These are phyloP conservation scores for Calocybe gangraenosa DNA, from an alignment of 768 basidiomycete species.

Conservation along the genomic window DNA sequence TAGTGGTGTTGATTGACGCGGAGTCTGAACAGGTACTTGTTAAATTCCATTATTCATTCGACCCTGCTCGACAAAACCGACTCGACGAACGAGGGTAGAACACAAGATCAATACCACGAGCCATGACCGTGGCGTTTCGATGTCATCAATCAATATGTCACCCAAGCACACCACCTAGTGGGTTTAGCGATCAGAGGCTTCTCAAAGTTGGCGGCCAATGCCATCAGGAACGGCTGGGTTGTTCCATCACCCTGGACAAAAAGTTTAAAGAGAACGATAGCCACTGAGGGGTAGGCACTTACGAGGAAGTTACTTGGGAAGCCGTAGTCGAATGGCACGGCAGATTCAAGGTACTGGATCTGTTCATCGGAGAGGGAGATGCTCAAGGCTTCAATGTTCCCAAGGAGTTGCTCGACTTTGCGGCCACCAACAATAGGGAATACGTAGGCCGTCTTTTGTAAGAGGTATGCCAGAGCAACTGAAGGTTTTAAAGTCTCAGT, in stretches of 20 bases:
- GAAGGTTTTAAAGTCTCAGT: not conserved
- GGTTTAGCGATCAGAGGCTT: too few relatives aligned
- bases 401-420: conserved; percentile 47
- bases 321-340: conserved; percentile 37
- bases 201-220: not conserved
- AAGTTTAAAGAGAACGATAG: not conserved
- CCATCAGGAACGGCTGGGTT: not conserved
- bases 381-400: conserved; percentile 45
- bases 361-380: conserved; percentile 39
- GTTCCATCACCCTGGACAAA: not conserved
- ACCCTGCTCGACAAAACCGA: too few relatives aligned
- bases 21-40: too few relatives aligned
- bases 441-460: conserved; percentile 50
- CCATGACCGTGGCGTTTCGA: too few relatives aligned
- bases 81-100: too few relatives aligned
- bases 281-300: conserved; percentile 10
- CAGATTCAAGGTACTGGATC: conserved; percentile 37
- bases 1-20: too few relatives aligned
- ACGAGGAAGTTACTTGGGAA: conserved; percentile 34
- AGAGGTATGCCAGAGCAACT: conserved; percentile 50
- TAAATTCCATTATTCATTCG: too few relatives aligned
- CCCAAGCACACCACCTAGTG: too few relatives aligned
- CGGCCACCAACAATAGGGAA: conserved; percentile 48
- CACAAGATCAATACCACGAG: too few relatives aligned
- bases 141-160: too few relatives aligned